A percentile compares a stretch with the other conserved stretches of the same genome.
These are phyloP conservation scores for Globisporangium parvum DNA, from an alignment of 352 stramenopile genomes.

Conservation along the genomic window DNA sequence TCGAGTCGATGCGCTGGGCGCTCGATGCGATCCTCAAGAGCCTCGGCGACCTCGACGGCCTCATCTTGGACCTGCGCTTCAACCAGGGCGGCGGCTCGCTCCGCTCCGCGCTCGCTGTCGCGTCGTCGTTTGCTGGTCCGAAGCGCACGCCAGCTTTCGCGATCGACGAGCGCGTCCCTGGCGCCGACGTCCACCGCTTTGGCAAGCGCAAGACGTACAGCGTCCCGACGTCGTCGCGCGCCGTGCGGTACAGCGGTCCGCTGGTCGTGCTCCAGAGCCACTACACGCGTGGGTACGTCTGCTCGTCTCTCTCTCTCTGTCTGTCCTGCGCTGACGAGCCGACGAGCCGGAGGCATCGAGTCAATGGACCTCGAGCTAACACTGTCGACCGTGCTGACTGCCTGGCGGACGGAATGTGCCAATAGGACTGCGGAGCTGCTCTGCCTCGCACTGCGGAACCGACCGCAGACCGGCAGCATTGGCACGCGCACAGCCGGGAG, in stretches of 20 bases:
- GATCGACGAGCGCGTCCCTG: constrained; percentile 62
- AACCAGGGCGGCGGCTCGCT: constrained; percentile 70
- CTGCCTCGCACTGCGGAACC: constrained; percentile 58
- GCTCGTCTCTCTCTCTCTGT: too few relatives aligned
- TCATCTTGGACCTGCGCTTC: constrained; percentile 74
- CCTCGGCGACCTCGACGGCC: constrained; percentile 51
- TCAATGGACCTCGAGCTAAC: not conserved
- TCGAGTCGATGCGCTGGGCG: constrained; percentile 85
- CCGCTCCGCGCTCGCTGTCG: constrained; percentile 51
- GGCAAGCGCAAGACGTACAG: constrained; percentile 55
- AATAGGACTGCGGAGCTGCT: constrained; percentile 65
- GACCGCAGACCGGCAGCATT: constrained; percentile 53
- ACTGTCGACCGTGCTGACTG: not conserved
- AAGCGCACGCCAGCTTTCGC: constrained; percentile 44
- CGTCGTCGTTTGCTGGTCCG: constrained; percentile 63
- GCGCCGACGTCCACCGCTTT: constrained; percentile 27
- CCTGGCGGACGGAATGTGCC: too few relatives aligned
- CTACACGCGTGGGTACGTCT: constrained; percentile 65
- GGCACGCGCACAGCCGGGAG: constrained; percentile 51
- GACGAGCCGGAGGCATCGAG: too few relatives aligned
- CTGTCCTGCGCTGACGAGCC: too few relatives aligned
- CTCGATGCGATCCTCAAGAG: constrained; percentile 72
- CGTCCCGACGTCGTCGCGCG: constrained; percentile 47
- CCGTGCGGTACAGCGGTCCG: constrained; percentile 54
- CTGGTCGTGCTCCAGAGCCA: constrained; percentile 70